Percentiles rank a stretch among this genome's conserved stretches.
These are phyloP conservation scores for Myriosclerotinia scirpicola DNA, from an alignment of 2,329 filamentous ascomycete genomes.

Conservation along the genomic window DNA sequence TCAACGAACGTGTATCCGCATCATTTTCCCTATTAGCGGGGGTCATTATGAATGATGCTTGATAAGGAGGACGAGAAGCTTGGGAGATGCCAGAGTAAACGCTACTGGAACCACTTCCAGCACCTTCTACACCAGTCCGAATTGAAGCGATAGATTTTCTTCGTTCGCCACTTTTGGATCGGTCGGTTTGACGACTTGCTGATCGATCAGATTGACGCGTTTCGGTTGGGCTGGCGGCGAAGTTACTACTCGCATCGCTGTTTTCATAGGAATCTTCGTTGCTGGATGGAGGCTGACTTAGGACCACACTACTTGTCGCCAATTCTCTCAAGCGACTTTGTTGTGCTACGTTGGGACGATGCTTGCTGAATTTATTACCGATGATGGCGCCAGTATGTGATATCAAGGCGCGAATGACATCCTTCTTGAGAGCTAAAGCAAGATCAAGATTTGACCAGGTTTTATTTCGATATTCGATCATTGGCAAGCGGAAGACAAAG, in stretches of 20 bases:
- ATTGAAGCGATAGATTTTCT: slow-evolving; percentile 38
- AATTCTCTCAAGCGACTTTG: slow-evolving; percentile 78
- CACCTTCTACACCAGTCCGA: slow-evolving; percentile 31
- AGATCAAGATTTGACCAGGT: slow-evolving; percentile 98
- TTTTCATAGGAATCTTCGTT: slow-evolving; percentile 39
- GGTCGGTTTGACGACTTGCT: slow-evolving; percentile 19
- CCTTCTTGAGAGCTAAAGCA: slow-evolving; percentile 87
- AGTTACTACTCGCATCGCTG: slow-evolving; percentile 37
- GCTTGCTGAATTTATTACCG: slow-evolving; percentile 92
- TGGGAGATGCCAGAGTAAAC: slow-evolving; percentile 31
- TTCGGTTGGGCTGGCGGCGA: slow-evolving; percentile 34
- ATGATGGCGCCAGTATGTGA: slow-evolving; percentile 95
- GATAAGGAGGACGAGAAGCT: slow-evolving; percentile 24
- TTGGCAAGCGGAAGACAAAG: slow-evolving; percentile 93
- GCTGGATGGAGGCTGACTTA: slow-evolving; percentile 34
- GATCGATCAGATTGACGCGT: slow-evolving; percentile 33
- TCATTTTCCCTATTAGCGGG: slow-evolving; percentile 29
- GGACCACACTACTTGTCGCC: slow-evolving; percentile 59
- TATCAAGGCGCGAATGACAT: slow-evolving; percentile 89
- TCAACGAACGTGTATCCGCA: slow-evolving; percentile 18
- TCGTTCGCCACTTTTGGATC: slow-evolving; percentile 35
- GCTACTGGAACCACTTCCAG: slow-evolving; percentile 37
- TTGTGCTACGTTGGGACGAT: slow-evolving; percentile 78
- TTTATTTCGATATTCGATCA: slow-evolving; percentile 96
- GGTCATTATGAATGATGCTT: slow-evolving; percentile 37